Evolutionary conservation across 768 basidiomycete species (phyloP), one percentile per base, ranked within the genome.

Genomic region (Goffeauzyma gilvescens): DNA sequence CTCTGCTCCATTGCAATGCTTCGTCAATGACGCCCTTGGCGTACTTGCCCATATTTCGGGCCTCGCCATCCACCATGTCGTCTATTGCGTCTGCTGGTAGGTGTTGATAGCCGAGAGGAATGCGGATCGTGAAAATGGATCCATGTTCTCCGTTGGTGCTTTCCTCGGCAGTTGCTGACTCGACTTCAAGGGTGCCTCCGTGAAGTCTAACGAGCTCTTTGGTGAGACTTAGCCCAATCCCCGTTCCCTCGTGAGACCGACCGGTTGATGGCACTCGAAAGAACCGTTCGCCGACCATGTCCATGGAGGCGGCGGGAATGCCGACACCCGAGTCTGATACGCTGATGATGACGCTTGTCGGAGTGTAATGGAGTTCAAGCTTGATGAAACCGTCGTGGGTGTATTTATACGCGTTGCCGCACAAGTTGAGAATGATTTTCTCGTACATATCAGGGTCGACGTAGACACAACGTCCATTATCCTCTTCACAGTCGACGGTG

Each of bases 251-350:
- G 44, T 68, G 67, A 14, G 44, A 45, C 3, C 44, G 44, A 6
- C 44, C 37, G 12, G 26, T 22, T 17, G 44, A 37, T 2, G 36
- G n/a, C 6, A 45, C 44, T 18, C 44, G 24, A 26, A 45, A 45
- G 45, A 65, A 68, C 38, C 67, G 56, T 36, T 66, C 64, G 9
- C 58, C 57, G 4, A 67, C 56, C 9, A 45, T 40, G 10, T 30
- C 26, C 15, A 56, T 24, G 42, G 59, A 59, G 20, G 50, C 50
- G 20, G 34, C 7, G 0, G 67, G 65, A 1, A 68, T 68, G 5
- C 67, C 67, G 9, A 65, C 60, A 25, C 67, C 67, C 6, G 64
- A 66, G 40, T 68, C 67, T 21, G 50, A 45, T n/a, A 67, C 58
- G 2, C 49, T 51, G 9, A 68, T 54, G 24, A 59, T 54, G 9